A percentile compares a stretch with the other conserved stretches of the same genome.
Conservation (phyloP, 176 grass and related monocot species). For the Oryza rufipogon region DNA sequence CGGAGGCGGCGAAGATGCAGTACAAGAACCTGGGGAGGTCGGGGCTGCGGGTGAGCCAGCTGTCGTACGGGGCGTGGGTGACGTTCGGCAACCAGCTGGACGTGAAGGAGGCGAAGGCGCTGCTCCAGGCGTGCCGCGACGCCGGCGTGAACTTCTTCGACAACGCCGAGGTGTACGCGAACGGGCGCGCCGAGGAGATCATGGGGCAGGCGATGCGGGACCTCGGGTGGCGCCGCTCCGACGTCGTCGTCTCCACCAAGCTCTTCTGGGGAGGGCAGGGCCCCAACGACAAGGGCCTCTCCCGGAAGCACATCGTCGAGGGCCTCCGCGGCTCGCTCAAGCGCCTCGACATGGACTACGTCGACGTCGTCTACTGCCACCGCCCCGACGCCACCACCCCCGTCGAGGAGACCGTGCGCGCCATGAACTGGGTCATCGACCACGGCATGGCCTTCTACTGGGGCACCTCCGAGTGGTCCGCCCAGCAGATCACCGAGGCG, state of each 20-base stretch:
- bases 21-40: conserved; percentile 96
- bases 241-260: conserved; percentile 98
- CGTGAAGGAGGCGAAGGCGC: conserved; percentile 90
- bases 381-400: conserved; percentile 82
- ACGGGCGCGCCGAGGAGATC: conserved; percentile 97
- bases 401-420: conserved; percentile 88
- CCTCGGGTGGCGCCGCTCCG: conserved; percentile 90
- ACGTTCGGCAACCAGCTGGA: conserved; percentile 98
- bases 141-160: conserved; percentile 99
- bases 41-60: conserved; percentile 90
- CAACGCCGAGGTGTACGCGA: conserved; percentile 98
- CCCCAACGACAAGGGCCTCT: conserved; percentile 98
- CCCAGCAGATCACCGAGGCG: conserved; percentile 93
- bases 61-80: conserved; percentile 87
- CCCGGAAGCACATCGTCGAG: conserved; percentile 92
- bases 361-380: conserved; percentile 86
- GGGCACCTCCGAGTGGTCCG: conserved; percentile 92
- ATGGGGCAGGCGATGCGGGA: conserved; percentile 99
- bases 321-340: conserved; percentile 69
- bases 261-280: conserved; percentile 96
- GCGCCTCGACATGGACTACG: conserved; percentile 91
- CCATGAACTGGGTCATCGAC: conserved; percentile 96
- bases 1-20: conserved; percentile 60
- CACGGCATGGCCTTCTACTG: conserved; percentile 94
- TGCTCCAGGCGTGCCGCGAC: conserved; percentile 88